Evolutionary conservation across 2,329 filamentous ascomycete species (phyloP).

Genomic region (Diaporthe destruens): DNA sequence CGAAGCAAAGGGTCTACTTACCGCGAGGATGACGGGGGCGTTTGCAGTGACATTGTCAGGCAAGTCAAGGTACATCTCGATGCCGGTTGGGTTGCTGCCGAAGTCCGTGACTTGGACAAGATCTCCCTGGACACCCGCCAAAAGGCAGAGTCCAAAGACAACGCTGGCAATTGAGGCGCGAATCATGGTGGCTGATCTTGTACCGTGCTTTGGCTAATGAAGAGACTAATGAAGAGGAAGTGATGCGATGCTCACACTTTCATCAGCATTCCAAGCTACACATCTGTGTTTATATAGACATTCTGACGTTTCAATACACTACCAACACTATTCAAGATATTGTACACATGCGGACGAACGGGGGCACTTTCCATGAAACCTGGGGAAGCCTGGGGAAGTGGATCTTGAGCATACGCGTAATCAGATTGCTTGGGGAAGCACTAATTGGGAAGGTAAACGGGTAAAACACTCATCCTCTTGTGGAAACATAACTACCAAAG

Average conservation of each 20-base stretch:
- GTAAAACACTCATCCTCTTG: background rate
- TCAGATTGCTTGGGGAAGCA: background rate
- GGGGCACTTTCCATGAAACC: background rate
- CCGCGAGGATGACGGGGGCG: conserved; percentile 8
- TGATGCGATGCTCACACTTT: background rate
- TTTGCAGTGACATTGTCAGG: background rate
- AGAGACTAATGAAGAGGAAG: no score
- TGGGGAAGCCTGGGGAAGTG: background rate
- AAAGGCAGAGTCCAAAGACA: background rate
- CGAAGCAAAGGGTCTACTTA: background rate
- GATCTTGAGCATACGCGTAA: background rate
- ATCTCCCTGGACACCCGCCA: background rate
- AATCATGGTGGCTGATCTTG: background rate
- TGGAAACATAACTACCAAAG: background rate
- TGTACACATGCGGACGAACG: background rate
- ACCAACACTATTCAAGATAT: background rate
- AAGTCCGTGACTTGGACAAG: background rate
- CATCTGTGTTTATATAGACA: background rate
- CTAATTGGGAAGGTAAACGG: background rate
- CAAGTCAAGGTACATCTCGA: conserved; percentile 4
- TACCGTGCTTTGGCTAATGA: no score
- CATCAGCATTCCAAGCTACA: background rate
- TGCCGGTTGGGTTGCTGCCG: background rate
- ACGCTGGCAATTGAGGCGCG: background rate
- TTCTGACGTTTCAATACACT: background rate